These are phyloP conservation scores for Pinus taeda DNA, from an alignment of 75 land plant species.

Conservation along the genomic window DNA sequence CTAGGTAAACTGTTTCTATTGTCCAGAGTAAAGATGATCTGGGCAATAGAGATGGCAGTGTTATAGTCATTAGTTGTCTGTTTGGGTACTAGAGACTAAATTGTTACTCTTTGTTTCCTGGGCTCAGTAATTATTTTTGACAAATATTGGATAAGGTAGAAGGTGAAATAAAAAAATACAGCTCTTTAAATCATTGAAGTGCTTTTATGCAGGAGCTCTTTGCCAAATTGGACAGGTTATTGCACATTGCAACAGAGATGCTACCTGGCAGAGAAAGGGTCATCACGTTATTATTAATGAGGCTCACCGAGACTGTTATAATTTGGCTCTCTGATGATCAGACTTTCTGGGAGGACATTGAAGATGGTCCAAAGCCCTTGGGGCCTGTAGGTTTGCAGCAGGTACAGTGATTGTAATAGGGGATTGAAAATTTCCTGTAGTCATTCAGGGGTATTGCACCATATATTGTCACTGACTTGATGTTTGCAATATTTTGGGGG, in stretches of 20 bases:
- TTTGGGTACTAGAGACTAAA: neutral
- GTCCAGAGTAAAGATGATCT: neutral
- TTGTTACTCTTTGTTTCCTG: neutral
- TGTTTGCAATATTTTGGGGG: conserved; percentile 7
- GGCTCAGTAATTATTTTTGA: neutral
- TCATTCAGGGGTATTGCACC: neutral
- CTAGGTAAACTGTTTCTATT: no score
- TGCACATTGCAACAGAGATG: conserved; percentile 73
- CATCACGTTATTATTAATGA: conserved; percentile 76
- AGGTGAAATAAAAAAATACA: neutral
- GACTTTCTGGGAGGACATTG: conserved; percentile 93
- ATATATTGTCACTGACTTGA: neutral
- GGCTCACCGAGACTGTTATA: conserved; percentile 85
- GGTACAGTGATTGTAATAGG: conserved; percentile 30
- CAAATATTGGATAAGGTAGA: neutral
- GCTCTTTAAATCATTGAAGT: neutral
- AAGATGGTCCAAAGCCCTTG: conserved; percentile 63
- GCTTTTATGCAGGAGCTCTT: conserved; percentile 68
- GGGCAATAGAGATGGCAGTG: neutral
- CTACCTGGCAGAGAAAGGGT: conserved; percentile 93
- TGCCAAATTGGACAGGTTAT: conserved; percentile 61
- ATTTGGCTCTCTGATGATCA: conserved; percentile 88
- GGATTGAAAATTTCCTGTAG: neutral
- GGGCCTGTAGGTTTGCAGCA: conserved; percentile 92
- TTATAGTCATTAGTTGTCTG: neutral